Percentiles rank a stretch among this genome's conserved stretches.
Evolutionary conservation across 2,329 filamentous ascomycete species (phyloP).

Genomic region (Beauveria asiatica): DNA sequence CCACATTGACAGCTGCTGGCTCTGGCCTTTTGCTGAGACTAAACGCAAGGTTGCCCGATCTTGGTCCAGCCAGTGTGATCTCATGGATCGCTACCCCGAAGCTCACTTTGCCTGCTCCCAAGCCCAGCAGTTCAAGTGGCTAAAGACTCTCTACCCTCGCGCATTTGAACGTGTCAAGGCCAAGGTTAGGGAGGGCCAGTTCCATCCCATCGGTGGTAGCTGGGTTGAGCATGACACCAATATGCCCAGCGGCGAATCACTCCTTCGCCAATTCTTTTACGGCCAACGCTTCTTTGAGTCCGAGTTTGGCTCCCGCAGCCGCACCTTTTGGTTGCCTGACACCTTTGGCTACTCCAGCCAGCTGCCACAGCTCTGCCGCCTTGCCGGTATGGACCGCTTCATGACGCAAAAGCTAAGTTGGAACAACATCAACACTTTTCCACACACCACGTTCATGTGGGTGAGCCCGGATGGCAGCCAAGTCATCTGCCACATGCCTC

Average conservation of each 20-base stretch:
- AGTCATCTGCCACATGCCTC: conserved; percentile 96
- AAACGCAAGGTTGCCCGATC: conserved; percentile 93
- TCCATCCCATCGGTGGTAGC: conserved; percentile 92
- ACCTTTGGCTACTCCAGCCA: conserved; percentile 97
- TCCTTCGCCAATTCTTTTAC: conserved; percentile 90
- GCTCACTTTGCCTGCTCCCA: conserved; percentile 88
- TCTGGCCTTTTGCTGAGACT: conserved; percentile 97
- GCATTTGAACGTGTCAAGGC: conserved; percentile 84
- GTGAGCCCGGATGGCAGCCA: conserved; percentile 91
- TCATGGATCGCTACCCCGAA: conserved; percentile 93
- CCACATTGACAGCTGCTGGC: conserved; percentile 96
- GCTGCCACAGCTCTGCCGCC: conserved; percentile 82
- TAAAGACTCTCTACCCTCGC: conserved; percentile 80
- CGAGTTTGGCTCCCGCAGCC: conserved; percentile 79
- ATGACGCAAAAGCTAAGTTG: conserved; percentile 98
- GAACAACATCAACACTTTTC: conserved; percentile 99
- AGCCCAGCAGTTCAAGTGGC: conserved; percentile 97
- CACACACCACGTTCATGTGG: conserved; percentile 98
- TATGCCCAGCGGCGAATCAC: conserved; percentile 87
- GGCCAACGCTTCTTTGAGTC: conserved; percentile 93
- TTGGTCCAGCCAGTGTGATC: conserved; percentile 92
- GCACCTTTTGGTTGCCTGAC: conserved; percentile 95
- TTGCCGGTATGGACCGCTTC: conserved; percentile 94
- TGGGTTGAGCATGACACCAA: conserved; percentile 99
- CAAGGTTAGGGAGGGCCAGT: conserved; percentile 83